Percentiles rank a stretch among this genome's conserved stretches.
Evolutionary conservation across 768 basidiomycete genomes (phyloP).

Genomic region (Podaxis sp.): DNA sequence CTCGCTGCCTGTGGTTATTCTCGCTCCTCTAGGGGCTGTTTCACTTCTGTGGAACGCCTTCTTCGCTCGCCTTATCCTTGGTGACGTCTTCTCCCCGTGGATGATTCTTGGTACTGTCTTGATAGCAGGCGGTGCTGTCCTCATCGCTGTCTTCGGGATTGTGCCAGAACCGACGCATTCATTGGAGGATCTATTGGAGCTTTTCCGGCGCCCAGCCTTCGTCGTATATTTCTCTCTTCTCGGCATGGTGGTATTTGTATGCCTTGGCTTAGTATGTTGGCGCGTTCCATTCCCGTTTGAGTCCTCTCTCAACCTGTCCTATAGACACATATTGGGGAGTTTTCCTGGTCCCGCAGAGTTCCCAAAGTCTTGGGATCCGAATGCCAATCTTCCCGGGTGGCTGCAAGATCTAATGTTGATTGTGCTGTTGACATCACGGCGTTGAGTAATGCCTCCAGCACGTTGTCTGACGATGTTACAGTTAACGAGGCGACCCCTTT

Average conservation of each 20-base stretch:
- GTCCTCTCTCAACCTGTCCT: neutral
- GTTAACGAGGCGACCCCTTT: constrained; percentile 45
- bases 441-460: constrained; percentile 24
- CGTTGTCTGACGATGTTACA: neutral
- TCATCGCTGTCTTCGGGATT: constrained; percentile 90
- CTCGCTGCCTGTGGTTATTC: constrained; percentile 89
- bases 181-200: constrained; percentile 73
- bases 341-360: constrained; percentile 43
- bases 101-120: constrained; percentile 84
- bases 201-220: constrained; percentile 76
- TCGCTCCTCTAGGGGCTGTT: constrained; percentile 90
- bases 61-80: constrained; percentile 80
- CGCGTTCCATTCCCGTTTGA: neutral
- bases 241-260: constrained; percentile 51
- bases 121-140: constrained; percentile 83
- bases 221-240: constrained; percentile 77
- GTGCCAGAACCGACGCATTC: constrained; percentile 85
- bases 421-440: constrained; percentile 34
- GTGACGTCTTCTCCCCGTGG: constrained; percentile 80
- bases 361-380: constrained; percentile 21
- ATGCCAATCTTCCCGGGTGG: constrained; percentile 22
- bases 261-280: constrained; percentile 57
- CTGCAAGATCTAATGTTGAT: constrained; percentile 30
- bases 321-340: constrained; percentile 75
- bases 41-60: constrained; percentile 94